These are phyloP conservation scores for Solanum clarkiae DNA, from an alignment of 257 asterid species.

Conservation along the genomic window DNA sequence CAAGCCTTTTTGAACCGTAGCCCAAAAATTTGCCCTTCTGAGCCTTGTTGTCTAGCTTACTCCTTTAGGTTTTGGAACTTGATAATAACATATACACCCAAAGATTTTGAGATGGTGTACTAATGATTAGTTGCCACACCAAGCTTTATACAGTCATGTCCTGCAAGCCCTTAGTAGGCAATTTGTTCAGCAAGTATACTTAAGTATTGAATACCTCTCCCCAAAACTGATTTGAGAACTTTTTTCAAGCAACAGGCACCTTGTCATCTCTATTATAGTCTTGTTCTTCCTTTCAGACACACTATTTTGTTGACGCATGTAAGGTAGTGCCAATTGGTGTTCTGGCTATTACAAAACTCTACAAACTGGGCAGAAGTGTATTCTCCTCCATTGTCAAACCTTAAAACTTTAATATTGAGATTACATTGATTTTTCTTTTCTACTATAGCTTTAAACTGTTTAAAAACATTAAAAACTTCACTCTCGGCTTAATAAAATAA, in stretches of 20 bases:
- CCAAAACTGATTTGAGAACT: neutral
- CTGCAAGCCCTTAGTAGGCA: neutral
- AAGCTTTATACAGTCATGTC: neutral
- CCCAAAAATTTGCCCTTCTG: neutral
- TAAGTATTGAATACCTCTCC: neutral
- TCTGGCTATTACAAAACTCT: neutral
- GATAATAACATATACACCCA: neutral
- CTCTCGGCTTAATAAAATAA: neutral
- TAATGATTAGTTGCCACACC: neutral
- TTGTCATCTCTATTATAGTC: neutral
- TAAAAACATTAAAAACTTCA: neutral
- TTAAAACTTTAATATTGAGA: neutral
- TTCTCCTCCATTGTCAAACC: neutral
- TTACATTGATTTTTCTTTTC: neutral
- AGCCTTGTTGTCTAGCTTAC: neutral
- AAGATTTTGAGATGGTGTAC: neutral
- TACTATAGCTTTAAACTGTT: neutral
- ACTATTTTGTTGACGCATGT: neutral
- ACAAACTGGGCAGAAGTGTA: neutral
- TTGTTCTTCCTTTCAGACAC: neutral
- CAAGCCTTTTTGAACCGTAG: neutral
- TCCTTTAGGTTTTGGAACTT: neutral
- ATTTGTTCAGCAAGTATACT: neutral
- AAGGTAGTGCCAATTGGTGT: neutral
- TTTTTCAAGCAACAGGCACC: neutral